Evolutionary conservation across 2,329 filamentous ascomycete species (phyloP).

Genomic region (Colletotrichum godetiae): DNA sequence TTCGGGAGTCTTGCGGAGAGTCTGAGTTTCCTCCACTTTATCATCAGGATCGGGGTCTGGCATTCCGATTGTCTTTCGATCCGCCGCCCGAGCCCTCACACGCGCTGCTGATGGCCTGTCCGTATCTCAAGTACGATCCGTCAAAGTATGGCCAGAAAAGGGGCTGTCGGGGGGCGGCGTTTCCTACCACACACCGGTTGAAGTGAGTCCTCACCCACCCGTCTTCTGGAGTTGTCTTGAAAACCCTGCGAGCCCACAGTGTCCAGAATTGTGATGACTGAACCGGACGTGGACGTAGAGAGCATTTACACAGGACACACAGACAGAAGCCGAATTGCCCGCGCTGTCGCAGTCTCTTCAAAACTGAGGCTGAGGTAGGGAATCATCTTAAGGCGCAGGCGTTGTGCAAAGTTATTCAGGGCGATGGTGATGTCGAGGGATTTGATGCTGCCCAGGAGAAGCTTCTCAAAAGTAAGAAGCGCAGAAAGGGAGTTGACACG

Average conservation of each 20-base stretch:
- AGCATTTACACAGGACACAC: conserved; percentile 8
- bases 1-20: no score
- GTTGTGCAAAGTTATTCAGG: neutral
- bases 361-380: accelerated
- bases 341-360: neutral
- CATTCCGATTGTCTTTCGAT: no score
- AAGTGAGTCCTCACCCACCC: neutral
- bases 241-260: no score
- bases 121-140: conserved; percentile 9
- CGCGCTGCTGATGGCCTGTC: neutral
- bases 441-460: neutral
- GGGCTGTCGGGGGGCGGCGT: neutral
- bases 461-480: conserved; percentile 1
- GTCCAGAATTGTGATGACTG: no score
- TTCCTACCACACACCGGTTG: neutral
- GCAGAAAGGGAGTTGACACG: neutral
- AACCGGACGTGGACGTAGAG: neutral
- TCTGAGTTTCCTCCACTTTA: neutral
- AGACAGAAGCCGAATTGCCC: conserved; percentile 4
- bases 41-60: neutral
- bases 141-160: neutral
- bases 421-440: neutral
- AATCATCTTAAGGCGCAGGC: neutral
- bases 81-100: neutral
- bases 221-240: no score